Conservation (phyloP, 2,329 filamentous ascomycete species). For the Volutella citrinella region DNA sequence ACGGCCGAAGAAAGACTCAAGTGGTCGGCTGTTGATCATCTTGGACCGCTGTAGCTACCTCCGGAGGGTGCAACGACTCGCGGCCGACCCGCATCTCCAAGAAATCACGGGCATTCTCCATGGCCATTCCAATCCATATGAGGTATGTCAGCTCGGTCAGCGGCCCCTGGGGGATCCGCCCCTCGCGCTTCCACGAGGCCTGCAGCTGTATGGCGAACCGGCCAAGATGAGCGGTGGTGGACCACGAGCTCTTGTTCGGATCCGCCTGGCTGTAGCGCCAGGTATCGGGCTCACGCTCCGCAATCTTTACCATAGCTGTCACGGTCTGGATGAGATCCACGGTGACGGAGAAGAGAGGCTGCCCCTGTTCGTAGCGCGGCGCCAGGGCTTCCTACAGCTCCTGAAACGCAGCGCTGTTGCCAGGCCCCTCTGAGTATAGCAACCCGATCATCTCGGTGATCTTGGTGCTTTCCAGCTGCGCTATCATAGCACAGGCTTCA, state of each 20-base stretch:
- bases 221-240: constrained; percentile 2
- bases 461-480: no score
- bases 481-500: no score
- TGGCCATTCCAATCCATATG: no score
- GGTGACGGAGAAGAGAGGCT: no score
- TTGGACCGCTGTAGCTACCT: no score
- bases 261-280: constrained; percentile 6
- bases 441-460: background rate
- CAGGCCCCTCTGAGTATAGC: background rate
- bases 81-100: no score
- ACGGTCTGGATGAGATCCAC: no score
- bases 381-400: constrained; percentile 12
- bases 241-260: constrained; percentile 12
- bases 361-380: no score
- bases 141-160: background rate
- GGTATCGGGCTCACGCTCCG: background rate
- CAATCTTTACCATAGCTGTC: constrained; percentile 1
- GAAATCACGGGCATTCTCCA: no score
- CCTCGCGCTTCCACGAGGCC: background rate
- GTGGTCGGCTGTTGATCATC: no score
- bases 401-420: background rate
- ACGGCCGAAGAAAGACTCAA: no score
- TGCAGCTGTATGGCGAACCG: constrained; percentile 5
- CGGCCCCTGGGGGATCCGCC: background rate
- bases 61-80: no score